A percentile compares a stretch with the other conserved stretches of the same genome.
These are phyloP conservation scores for Acacia concinna DNA, from an alignment of 331 rosid species.

Conservation along the genomic window DNA sequence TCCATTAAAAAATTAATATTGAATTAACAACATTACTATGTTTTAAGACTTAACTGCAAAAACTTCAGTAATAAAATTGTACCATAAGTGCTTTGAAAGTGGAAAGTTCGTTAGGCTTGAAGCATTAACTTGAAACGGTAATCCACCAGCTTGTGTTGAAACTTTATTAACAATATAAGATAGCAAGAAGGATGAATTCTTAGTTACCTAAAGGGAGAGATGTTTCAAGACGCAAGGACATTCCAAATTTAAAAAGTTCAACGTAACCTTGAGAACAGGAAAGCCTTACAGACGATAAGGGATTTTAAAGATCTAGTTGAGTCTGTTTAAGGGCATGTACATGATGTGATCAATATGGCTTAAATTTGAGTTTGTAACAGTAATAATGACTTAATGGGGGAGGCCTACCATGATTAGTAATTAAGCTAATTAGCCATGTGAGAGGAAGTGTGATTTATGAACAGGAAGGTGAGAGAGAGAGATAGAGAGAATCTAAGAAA, in stretches of 20 bases:
- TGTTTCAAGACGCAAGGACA: background rate
- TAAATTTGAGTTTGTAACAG: background rate
- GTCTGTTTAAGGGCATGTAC: background rate
- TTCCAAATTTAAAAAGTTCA: background rate
- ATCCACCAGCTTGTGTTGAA: too few relatives aligned
- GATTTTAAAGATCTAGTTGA: background rate
- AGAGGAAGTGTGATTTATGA: constrained; percentile 29
- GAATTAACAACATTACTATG: too few relatives aligned
- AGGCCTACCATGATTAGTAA: constrained; percentile 39
- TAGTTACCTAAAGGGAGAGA: background rate
- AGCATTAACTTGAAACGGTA: background rate
- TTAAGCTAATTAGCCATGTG: background rate
- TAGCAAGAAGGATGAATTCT: background rate
- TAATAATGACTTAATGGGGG: constrained; percentile 10
- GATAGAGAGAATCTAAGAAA: constrained; percentile 18
- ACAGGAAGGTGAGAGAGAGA: background rate
- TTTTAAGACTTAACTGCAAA: too few relatives aligned
- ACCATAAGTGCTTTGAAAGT: background rate
- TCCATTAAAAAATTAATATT: too few relatives aligned
- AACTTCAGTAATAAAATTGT: too few relatives aligned
- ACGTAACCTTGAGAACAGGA: background rate
- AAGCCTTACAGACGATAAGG: background rate
- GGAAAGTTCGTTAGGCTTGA: background rate
- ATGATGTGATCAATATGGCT: background rate
- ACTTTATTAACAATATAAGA: background rate